Conservation (phyloP, 305 asterid genomes). For the Fraxinus baroniana region DNA sequence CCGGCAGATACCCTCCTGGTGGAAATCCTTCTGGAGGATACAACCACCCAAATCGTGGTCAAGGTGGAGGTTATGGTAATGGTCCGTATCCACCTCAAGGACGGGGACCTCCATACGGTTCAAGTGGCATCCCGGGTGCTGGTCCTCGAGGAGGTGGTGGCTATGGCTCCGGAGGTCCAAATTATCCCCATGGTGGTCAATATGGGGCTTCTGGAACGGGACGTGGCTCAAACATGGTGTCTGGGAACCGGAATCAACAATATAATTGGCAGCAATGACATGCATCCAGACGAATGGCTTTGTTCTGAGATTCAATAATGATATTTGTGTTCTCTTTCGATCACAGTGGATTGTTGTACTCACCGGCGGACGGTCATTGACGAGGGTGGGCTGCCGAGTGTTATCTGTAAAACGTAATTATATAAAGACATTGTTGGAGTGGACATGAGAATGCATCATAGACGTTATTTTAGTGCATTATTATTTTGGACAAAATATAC, state of each 20-base stretch:
- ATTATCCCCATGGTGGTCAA: constrained; percentile 69
- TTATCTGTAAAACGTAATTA: constrained; percentile 2
- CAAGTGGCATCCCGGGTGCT: constrained; percentile 51
- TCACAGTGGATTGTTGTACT: neutral
- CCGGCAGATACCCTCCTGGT: constrained; percentile 69
- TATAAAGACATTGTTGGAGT: constrained; percentile 3
- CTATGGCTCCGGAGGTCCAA: constrained; percentile 61
- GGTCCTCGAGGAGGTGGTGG: constrained; percentile 63
- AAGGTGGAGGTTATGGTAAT: constrained; percentile 67
- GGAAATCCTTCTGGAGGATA: constrained; percentile 78
- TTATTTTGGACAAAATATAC: neutral
- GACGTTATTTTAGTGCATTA: neutral
- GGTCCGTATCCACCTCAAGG: constrained; percentile 87
- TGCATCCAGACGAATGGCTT: neutral
- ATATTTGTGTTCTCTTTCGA: neutral
- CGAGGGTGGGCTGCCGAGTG: neutral
- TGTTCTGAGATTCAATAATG: neutral
- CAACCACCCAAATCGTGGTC: constrained; percentile 71
- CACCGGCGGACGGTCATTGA: neutral
- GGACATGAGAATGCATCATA: constrained; percentile 6
- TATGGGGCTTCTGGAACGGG: constrained; percentile 75
- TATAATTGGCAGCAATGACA: constrained; percentile 81
- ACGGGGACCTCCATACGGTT: constrained; percentile 70
- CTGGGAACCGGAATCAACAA: constrained; percentile 79
- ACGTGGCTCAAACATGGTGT: constrained; percentile 66